Percentiles rank a stretch among this genome's conserved stretches.
These are phyloP conservation scores for Claviceps humidiphila DNA, from an alignment of 2,329 filamentous ascomycete species.

Conservation along the genomic window DNA sequence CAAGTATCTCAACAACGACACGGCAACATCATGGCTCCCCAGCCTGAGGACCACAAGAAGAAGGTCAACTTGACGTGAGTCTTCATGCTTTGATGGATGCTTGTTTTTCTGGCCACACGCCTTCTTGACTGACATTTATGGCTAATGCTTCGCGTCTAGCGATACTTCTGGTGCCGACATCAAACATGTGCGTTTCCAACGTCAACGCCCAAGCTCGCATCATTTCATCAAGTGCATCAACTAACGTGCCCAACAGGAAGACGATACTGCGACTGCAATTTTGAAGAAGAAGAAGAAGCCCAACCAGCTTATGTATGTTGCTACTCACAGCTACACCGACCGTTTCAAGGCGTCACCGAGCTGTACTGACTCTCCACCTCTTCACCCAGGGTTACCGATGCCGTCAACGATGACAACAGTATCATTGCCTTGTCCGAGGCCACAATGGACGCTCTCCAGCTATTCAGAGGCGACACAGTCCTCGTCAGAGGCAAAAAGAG, in stretches of 20 bases:
- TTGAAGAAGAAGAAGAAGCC: conserved; percentile 99
- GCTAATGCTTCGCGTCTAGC: conserved; percentile 32
- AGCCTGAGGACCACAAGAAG: conserved; percentile 59
- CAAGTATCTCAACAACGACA: conserved; percentile 11
- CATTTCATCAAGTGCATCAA: conserved; percentile 8
- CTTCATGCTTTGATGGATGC: conserved; percentile 8
- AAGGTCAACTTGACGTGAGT: conserved; percentile 74
- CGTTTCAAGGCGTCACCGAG: background rate
- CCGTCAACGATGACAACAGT: conserved; percentile 98
- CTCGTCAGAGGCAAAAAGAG: conserved; percentile 99
- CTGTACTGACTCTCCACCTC: background rate
- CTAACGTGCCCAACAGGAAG: conserved; percentile 43
- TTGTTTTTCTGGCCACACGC: background rate
- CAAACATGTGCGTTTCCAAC: conserved; percentile 55
- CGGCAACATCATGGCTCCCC: conserved; percentile 52
- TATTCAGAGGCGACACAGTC: conserved; percentile 97
- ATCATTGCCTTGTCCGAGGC: conserved; percentile 97
- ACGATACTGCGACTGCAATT: conserved; percentile 90
- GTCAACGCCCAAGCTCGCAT: conserved; percentile 7
- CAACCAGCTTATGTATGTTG: conserved; percentile 84
- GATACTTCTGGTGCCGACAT: conserved; percentile 80
- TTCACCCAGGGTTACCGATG: conserved; percentile 77
- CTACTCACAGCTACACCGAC: background rate
- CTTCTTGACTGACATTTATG: background rate
- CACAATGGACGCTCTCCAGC: conserved; percentile 95